Evolutionary conservation across 768 basidiomycete genomes (phyloP), one percentile per base, ranked within the genome.

Genomic region (Amylocystis lapponica): DNA sequence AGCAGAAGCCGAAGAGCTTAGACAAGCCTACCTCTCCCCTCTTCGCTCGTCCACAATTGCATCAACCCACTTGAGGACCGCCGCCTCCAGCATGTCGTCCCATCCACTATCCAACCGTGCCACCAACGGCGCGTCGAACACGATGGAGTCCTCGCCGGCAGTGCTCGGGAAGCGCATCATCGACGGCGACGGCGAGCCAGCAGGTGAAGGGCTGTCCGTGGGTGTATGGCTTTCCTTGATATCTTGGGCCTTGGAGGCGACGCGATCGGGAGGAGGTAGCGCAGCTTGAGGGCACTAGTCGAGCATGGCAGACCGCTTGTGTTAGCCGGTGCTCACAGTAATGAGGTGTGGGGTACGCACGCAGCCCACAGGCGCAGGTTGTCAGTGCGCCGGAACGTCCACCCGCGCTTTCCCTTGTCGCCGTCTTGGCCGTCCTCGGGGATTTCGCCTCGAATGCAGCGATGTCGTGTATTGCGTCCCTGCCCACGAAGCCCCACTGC

Each of bases 401-500:
- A 90, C 0, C 82, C 78, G 46, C 70, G 74, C 63, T 72, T 78
- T 5, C 59, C 59, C 35, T 66, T 69, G 46, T 74, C 72, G 20
- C 43, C 57, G 7, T 59, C 58, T 16, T 58, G 56, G 11, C 54
- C 62, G 32, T 70, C 67, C 3, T 57, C 66, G 20, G 52, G 0
- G 50, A 54, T 17, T 58, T 62, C 11, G 64, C 59, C 57, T 88
- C 86, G 13, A 89, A 74, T 3, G 74, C 68, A 16, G 80, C 61
- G 35, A 94, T 80, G 54, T 90, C 87, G 54, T 94, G 92, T 14
- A 95, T 79, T 2, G 79, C 76, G 44, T 84, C 79, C 33, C 72
- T 64, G 47, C 75, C 85, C 44, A 94, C 83, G 62, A 83, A 94
- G 0, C 91, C 92, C 89, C 90, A 95, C 0, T 88, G 87, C 50